These are phyloP conservation scores for Tagetes patula DNA, from an alignment of 129 eudicot genomes.

Conservation along the genomic window DNA sequence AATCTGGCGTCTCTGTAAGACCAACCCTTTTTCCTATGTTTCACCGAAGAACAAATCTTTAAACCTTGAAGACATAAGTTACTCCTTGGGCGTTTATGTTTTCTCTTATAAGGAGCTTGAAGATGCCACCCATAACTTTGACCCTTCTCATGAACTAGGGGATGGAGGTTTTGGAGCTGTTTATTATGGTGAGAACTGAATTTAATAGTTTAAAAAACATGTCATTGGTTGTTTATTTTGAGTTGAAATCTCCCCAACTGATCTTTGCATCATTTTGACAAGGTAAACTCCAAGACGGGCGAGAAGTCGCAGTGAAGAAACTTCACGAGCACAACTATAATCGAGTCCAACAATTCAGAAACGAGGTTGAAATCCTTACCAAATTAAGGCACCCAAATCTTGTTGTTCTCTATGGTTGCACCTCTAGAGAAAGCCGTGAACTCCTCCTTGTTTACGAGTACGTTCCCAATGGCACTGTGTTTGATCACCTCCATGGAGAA, in stretches of 20 bases:
- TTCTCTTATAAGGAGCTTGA: conserved; percentile 56
- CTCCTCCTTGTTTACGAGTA: conserved; percentile 66
- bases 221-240: too few relatives aligned
- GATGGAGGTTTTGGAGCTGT: conserved; percentile 67
- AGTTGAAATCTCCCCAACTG: too few relatives aligned
- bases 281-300: conserved; percentile 74
- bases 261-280: conserved; percentile 3
- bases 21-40: conserved; percentile 16
- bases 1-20: conserved; percentile 33
- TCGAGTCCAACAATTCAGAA: conserved; percentile 61
- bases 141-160: conserved; percentile 48
- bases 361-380: conserved; percentile 64
- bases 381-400: conserved; percentile 58
- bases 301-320: conserved; percentile 81
- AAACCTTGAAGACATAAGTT: conserved; percentile 32
- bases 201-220: too few relatives aligned
- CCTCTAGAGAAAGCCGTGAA: conserved; percentile 52
- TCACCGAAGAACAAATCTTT: conserved; percentile 28
- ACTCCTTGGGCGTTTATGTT: conserved; percentile 44
- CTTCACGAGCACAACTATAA: conserved; percentile 65
- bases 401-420: conserved; percentile 73
- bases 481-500: conserved; percentile 47
- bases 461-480: conserved; percentile 54
- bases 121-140: conserved; percentile 57
- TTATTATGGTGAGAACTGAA: conserved; percentile 42